Evolutionary conservation across 371 early-diverging fungal species (phyloP), one percentile per base, ranked within the genome.

Genomic region (Parasitella parasitica): DNA sequence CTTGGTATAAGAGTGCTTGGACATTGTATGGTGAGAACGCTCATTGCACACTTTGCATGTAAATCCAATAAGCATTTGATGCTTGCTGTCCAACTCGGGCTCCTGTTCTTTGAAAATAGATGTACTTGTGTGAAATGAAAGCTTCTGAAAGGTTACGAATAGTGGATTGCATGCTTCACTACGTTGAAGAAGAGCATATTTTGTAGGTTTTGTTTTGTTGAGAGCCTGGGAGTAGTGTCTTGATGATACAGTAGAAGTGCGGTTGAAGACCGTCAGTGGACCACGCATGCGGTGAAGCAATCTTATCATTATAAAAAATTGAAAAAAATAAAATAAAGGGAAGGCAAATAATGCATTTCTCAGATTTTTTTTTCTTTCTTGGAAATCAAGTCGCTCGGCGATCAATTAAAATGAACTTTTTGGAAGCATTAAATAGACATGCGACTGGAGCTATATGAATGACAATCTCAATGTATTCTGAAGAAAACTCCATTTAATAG

Each of bases 1-100:
- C 15, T 88, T 85, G 27, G 87, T 76, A 69, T 97, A 97, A 0
- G 97, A 92, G 27, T 85, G 76, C 72, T 92, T 94, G 53, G 96
- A 93, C 91, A 98, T 95, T 59, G 86, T 83, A 72, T 95, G 93
- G 73, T 91, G 86, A 22, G 89, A 86, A 13, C 96, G 90, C 57
- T 86, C 84, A 61, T 79, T 69, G 75, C 98, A 98, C 18, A 94
- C 94, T 67, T 93, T 95, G 73, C 98, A 98, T 7, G 95, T 97
- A 73, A 95, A 97, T 5, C 94, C 94, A 67, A 96, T 93, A 2
- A 95, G 67, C 71, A 95, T 70, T 36, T 91, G 85, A 8, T 80
- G 86, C 41, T 84, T 82, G 34, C 76, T 78, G 37, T 78, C 73
- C 2, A 66, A 52, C n/a, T 72, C 62, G 22, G 50, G 50, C 6